Conservation (phyloP, 139 green algal species). For the Chlamydomonas incerta region DNA sequence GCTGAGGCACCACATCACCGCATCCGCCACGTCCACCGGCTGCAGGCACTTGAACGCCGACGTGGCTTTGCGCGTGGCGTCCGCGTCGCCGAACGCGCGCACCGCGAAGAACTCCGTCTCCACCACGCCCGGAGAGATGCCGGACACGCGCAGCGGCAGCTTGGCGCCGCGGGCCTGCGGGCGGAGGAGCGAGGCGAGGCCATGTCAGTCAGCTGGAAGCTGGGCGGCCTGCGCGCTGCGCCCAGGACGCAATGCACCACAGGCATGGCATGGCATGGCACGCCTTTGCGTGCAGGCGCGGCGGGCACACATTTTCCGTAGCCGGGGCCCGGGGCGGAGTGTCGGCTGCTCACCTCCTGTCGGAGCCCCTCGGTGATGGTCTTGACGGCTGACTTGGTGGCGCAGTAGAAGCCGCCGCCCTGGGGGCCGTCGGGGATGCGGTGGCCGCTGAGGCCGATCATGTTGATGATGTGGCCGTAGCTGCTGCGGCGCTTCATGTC, state of each 20-base stretch:
- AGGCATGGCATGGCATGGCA: no score
- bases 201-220: no score
- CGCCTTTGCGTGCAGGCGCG: no score
- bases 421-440: slow-evolving; percentile 69
- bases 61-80: slow-evolving; percentile 47
- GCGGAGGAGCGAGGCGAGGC: no score
- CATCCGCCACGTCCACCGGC: slow-evolving; percentile 70
- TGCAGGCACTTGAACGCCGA: slow-evolving; percentile 63
- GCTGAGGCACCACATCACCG: slow-evolving; percentile 72
- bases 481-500: slow-evolving; percentile 74
- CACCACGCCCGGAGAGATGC: slow-evolving; percentile 79
- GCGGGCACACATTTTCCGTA: no score
- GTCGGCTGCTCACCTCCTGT: slow-evolving; percentile 71
- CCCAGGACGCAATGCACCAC: no score
- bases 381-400: slow-evolving; percentile 57
- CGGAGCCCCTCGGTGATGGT: slow-evolving; percentile 80
- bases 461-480: slow-evolving; percentile 86
- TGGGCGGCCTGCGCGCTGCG: no score
- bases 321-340: no score
- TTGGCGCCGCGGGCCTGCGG: slow-evolving; percentile 58
- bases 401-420: slow-evolving; percentile 66
- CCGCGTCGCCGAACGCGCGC: slow-evolving; percentile 54
- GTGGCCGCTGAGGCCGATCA: slow-evolving; percentile 75
- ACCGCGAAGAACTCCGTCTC: slow-evolving; percentile 79
- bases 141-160: slow-evolving; percentile 72